Percentiles rank a stretch among this genome's conserved stretches.
phyloP scores from a whole-genome alignment of 768 basidiomycete genomes.

The Artomyces pyxidatus region DNA sequence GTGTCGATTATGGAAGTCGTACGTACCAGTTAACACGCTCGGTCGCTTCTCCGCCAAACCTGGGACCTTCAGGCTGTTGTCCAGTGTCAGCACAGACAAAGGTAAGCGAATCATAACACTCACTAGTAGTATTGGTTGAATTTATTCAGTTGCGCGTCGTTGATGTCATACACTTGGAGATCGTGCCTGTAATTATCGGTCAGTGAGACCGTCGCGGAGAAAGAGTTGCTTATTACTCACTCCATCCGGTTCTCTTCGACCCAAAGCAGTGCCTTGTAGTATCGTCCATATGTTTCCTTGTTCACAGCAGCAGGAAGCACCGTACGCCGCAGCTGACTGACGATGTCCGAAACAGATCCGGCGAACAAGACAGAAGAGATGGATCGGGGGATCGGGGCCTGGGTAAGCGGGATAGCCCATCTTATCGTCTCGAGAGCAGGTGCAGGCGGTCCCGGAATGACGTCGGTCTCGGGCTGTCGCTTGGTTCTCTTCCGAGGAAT shows the following conservation, averaged over 20 bases:
- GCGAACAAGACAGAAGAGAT: not conserved
- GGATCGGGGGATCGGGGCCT: not conserved
- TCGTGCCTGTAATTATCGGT: conserved; percentile 21
- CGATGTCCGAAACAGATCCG: not conserved
- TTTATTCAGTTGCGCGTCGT: conserved; percentile 27
- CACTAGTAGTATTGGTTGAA: conserved; percentile 38
- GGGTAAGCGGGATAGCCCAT: conserved; percentile 2
- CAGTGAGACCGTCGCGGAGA: not conserved
- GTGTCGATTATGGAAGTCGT: not conserved
- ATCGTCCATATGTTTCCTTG: conserved; percentile 31
- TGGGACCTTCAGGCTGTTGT: conserved; percentile 38
- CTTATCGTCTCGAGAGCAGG: not conserved
- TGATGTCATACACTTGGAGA: conserved; percentile 29
- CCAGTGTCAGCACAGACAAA: not conserved
- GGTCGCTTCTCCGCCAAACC: conserved; percentile 53
- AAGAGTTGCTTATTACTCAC: conserved; percentile 14
- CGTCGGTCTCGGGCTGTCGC: conserved; percentile 8
- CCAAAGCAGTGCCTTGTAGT: conserved; percentile 49
- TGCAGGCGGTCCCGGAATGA: conserved; percentile 15
- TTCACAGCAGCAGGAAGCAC: conserved; percentile 34
- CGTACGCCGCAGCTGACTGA: not conserved
- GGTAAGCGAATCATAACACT: conserved; percentile 9
- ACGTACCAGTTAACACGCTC: conserved; percentile 47
- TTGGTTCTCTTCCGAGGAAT: conserved; percentile 28
- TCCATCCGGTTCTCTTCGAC: conserved; percentile 34